Base-by-base conservation (phyloP, 2,329 filamentous ascomycete genomes). In the Verticillium albo-atrum region DNA sequence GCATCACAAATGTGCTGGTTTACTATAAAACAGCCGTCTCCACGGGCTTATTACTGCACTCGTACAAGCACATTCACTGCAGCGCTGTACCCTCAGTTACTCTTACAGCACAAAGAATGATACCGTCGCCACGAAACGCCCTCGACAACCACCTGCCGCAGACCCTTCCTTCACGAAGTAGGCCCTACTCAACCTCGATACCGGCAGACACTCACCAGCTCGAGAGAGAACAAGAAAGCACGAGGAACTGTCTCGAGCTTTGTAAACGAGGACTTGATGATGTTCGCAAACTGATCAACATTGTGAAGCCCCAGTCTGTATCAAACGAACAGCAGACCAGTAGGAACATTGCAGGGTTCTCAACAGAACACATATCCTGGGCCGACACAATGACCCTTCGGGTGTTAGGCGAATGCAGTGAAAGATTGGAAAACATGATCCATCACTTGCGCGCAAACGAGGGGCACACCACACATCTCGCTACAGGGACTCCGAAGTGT, bases 11-110 rank as follows among this genome's bases (percentile, higher is more conserved):
- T 17, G 56, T 61, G 34, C 26, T 61, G 3, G 54, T 47, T 9
- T 53, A 51, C 15, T 58, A 61, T 56, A 61, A 58, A 47, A 54
- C 42, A 4, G 58, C 9, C 15, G 23, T 55, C 54, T 55, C 57
- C 54, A 52, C 52, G 32, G 15, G 57, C 55, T 25, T 60, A 32
- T 37, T 50, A 20, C 20, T 47, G 28, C 27, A 35, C 50, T 57
- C 54, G 30, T 26, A 54, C 17, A 57, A 15, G 26, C 50, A 12
- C 6, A 57, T 17, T n/a, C 5, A 14, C 50, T 32, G 25, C 26
- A 1, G 4, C 9, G 17, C 2, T 12, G n/a, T 30, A 4, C 55
- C 34, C 23, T 53, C n/a, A n/a, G 20, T 2, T 28, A n/a, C 35
- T 60, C 15, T 17, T 17, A 0, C 23, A 58, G 15, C 50, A 55